Conservation (phyloP, 2,329 filamentous ascomycete species). For the Venturiaceae sp. region DNA sequence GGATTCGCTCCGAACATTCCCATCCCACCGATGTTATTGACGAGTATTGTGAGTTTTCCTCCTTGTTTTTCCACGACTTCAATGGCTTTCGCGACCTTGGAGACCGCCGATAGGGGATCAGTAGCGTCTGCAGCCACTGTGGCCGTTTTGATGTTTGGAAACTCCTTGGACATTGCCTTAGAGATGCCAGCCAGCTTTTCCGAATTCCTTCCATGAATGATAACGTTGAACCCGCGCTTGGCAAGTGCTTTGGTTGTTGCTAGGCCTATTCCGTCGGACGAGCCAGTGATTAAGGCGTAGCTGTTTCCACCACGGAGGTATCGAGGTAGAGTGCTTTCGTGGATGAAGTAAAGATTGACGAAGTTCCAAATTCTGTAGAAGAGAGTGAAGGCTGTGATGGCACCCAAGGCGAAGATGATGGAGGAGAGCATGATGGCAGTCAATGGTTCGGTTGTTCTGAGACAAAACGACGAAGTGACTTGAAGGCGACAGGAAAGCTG, state of each 20-base stretch:
- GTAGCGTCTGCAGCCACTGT: constrained; percentile 36
- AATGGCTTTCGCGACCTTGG: constrained; percentile 10
- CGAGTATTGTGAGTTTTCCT: constrained; percentile 40
- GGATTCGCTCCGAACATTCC: constrained; percentile 16
- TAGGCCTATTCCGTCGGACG: constrained; percentile 45
- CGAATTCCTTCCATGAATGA: constrained; percentile 46
- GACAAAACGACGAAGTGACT: too few relatives aligned
- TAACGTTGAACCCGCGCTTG: constrained; percentile 42
- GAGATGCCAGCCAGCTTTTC: constrained; percentile 36
- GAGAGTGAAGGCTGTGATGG: not conserved
- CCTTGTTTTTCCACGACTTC: constrained; percentile 16
- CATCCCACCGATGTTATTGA: constrained; percentile 48
- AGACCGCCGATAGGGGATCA: constrained; percentile 17
- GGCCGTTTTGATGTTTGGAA: constrained; percentile 30
- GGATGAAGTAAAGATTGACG: constrained; percentile 6
- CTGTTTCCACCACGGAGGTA: not conserved
- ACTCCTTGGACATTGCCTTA: constrained; percentile 27
- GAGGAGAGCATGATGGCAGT: not conserved
- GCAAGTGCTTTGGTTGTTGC: constrained; percentile 43
- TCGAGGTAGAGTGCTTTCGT: constrained; percentile 1
- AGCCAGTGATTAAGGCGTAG: constrained; percentile 44
- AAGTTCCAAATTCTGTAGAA: not conserved
- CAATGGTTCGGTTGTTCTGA: too few relatives aligned
- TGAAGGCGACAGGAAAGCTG: too few relatives aligned
- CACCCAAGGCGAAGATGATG: not conserved